phyloP scores from a whole-genome alignment of 2,329 filamentous ascomycete genomes.

The Boeremia lycopersici region DNA sequence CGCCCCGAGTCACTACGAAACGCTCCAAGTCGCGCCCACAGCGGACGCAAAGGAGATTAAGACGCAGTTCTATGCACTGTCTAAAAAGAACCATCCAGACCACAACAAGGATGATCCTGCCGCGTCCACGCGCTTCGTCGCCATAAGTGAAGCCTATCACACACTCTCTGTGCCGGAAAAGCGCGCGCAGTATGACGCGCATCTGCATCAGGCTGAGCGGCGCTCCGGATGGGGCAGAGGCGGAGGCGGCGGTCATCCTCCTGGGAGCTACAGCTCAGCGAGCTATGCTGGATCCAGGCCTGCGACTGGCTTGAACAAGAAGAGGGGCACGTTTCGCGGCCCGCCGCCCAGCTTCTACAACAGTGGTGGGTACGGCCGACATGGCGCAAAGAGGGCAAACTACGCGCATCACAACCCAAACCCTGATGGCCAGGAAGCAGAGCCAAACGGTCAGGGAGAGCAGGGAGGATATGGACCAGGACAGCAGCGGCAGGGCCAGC shows the following conservation, averaged over 20 bases:
- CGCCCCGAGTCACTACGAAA: conserved; percentile 76
- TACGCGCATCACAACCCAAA: conserved; percentile 44
- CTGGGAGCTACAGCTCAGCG: conserved; percentile 61
- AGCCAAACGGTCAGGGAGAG: conserved; percentile 39
- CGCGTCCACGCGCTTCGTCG: conserved; percentile 77
- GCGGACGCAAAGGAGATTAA: conserved; percentile 83
- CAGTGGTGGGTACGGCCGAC: conserved; percentile 76
- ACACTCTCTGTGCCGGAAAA: conserved; percentile 74
- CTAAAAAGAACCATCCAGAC: conserved; percentile 92
- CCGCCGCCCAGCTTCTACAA: conserved; percentile 90
- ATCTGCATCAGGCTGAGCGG: conserved; percentile 55
- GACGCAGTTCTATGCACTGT: conserved; percentile 90
- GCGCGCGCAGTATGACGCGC: conserved; percentile 80
- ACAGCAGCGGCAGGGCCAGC: conserved; percentile 54
- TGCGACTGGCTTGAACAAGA: conserved; percentile 78
- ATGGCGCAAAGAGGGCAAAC: conserved; percentile 63
- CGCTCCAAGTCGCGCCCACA: conserved; percentile 71
- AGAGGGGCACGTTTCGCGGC: conserved; percentile 77
- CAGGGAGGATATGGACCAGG: conserved; percentile 65
- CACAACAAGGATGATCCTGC: conserved; percentile 77
- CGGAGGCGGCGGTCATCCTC: conserved; percentile 54
- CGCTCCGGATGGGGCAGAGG: conserved; percentile 37
- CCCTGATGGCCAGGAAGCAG: conserved; percentile 26
- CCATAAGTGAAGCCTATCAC: conserved; percentile 83
- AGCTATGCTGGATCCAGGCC: conserved; percentile 72